Evolutionary conservation across 2,329 filamentous ascomycete species (phyloP).

Genomic region (Fusarium papillatum): DNA sequence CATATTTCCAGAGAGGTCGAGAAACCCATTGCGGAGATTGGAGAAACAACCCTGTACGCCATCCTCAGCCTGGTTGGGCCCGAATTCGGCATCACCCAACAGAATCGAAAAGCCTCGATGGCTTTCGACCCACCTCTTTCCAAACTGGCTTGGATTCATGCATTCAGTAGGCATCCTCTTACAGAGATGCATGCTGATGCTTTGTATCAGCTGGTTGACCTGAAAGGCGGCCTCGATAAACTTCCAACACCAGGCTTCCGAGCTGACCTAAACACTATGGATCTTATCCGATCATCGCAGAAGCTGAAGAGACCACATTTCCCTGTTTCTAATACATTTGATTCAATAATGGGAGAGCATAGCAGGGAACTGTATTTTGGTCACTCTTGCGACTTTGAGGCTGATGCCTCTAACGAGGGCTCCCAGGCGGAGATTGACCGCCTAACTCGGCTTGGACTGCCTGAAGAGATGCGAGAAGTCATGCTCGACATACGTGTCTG

Average conservation of each 20-base stretch:
- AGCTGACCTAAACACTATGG: neutral
- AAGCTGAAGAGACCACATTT: neutral
- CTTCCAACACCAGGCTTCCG: neutral
- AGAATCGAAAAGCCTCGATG: neutral
- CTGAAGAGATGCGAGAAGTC: neutral
- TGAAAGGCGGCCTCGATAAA: neutral
- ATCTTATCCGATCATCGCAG: slow-evolving; percentile 3
- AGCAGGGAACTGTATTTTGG: neutral
- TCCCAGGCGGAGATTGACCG: neutral
- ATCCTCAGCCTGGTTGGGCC: neutral
- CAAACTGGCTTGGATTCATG: neutral
- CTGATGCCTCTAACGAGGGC: neutral
- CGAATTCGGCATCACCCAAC: neutral
- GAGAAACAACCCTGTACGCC: neutral
- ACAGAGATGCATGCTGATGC: neutral
- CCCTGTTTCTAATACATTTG: neutral
- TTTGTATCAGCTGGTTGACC: neutral
- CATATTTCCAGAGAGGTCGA: neutral
- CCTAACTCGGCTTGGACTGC: neutral
- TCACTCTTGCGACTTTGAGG: neutral
- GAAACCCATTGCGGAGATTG: neutral
- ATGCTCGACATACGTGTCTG: neutral
- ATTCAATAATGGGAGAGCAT: neutral
- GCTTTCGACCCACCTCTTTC: neutral
- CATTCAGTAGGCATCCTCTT: neutral